A percentile compares a stretch with the other conserved stretches of the same genome.
These are phyloP conservation scores for Lophiostoma macrostomum DNA, from an alignment of 495 filamentous ascomycete species.

Conservation along the genomic window DNA sequence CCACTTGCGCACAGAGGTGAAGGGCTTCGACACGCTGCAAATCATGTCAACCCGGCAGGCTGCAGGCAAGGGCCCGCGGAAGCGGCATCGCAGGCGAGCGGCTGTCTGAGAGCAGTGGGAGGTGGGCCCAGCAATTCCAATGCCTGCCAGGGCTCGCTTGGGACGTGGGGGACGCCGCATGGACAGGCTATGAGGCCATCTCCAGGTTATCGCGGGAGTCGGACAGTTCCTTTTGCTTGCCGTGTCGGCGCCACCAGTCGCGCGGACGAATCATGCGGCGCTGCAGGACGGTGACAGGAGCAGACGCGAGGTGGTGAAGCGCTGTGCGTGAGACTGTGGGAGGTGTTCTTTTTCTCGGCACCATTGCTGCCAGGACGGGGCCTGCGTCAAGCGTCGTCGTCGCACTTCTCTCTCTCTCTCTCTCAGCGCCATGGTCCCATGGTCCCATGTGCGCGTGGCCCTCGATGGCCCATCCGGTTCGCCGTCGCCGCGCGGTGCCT, in stretches of 20 bases:
- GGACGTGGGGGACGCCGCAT: constrained; percentile 5
- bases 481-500: no score
- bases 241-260: constrained; percentile 10
- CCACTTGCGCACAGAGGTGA: not conserved
- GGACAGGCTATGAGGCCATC: not conserved
- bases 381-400: not conserved
- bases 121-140: no score
- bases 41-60: constrained; percentile 3
- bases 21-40: not conserved
- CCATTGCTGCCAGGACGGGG: no score
- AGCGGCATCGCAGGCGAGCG: constrained; percentile 3
- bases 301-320: constrained; percentile 22
- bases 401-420: not conserved
- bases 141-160: not conserved
- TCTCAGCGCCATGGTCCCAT: no score
- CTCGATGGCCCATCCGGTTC: no score
- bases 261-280: constrained; percentile 29
- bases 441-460: no score
- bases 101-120: no score
- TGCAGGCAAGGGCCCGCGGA: not conserved
- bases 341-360: constrained; percentile 14
- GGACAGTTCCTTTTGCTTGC: constrained; percentile 23
- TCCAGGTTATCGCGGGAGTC: constrained; percentile 21
- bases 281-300: constrained; percentile 17
- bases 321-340: constrained; percentile 14